A percentile compares a stretch with the other conserved stretches of the same genome.
phyloP scores from a whole-genome alignment of 2,329 filamentous ascomycete species.

The Gremmenia infestans region DNA sequence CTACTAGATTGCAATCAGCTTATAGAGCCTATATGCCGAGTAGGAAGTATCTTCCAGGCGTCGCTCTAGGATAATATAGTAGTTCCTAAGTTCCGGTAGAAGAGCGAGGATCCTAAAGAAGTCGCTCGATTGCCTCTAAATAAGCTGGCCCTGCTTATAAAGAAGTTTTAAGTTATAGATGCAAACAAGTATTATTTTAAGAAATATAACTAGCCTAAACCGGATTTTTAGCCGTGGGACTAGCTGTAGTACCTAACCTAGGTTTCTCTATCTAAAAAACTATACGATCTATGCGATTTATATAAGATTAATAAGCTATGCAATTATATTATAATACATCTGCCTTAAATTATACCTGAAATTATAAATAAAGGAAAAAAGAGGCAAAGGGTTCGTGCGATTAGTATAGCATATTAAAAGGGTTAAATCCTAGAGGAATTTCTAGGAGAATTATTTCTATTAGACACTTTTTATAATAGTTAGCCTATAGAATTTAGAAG shows the following conservation, averaged over 20 bases:
- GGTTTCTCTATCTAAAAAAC: conserved; percentile 1
- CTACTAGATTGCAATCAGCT: conserved; percentile 2
- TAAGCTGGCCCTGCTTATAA: conserved; percentile 3
- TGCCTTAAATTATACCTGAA: not conserved
- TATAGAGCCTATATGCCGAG: conserved; percentile 2
- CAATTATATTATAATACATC: conserved; percentile 1
- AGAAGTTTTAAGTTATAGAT: conserved; percentile 3
- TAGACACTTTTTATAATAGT: conserved; percentile 1
- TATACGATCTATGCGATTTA: conserved; percentile 2
- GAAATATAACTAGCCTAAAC: conserved; percentile 7
- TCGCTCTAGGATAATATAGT: conserved; percentile 4
- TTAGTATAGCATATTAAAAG: conserved; percentile 1
- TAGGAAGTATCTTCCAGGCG: conserved; percentile 5
- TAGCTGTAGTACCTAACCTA: conserved; percentile 2
- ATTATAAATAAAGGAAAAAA: conserved; percentile 6
- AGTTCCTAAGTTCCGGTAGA: conserved; percentile 4
- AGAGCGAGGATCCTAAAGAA: conserved; percentile 3
- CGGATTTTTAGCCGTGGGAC: conserved; percentile 6
- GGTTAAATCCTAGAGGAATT: conserved; percentile 6
- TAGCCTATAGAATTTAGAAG: conserved; percentile 9
- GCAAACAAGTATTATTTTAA: not conserved
- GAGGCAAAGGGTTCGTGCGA: conserved; percentile 4
- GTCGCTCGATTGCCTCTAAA: conserved; percentile 1
- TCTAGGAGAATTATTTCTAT: conserved; percentile 6
- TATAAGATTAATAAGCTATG: not conserved